A percentile compares a stretch with the other conserved stretches of the same genome.
These are phyloP conservation scores for Scenedesmus sp. DNA, from an alignment of 163 green algal species.

Conservation along the genomic window DNA sequence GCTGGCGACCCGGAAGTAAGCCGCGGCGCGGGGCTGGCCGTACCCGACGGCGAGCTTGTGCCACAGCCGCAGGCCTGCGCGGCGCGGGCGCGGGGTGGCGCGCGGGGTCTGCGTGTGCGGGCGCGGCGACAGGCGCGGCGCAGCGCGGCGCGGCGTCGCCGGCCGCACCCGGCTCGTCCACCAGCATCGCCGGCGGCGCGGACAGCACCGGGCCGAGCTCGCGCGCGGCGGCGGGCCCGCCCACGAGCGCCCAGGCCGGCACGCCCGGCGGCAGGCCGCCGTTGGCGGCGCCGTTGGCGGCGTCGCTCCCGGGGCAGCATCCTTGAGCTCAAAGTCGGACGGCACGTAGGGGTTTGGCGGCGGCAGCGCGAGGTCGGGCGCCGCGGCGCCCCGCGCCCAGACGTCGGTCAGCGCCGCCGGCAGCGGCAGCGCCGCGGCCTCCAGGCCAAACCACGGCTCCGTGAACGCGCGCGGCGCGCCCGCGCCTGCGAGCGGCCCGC, in stretches of 20 bases:
- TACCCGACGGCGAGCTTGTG: conserved; percentile 86
- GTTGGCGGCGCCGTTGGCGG: conserved; percentile 5
- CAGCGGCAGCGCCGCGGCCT: conserved; percentile 51
- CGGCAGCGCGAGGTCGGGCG: conserved; percentile 75
- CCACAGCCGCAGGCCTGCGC: conserved; percentile 79
- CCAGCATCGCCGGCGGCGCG: conserved; percentile 56
- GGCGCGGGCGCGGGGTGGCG: too few relatives aligned
- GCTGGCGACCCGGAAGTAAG: conserved; percentile 72
- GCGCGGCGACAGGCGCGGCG: too few relatives aligned
- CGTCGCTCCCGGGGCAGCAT: not conserved
- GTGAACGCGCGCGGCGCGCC: conserved; percentile 17
- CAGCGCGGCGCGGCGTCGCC: too few relatives aligned
- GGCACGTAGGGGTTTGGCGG: conserved; percentile 87
- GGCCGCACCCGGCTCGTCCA: conserved; percentile 63
- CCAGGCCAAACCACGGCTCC: conserved; percentile 90
- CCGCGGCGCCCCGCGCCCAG: conserved; percentile 41
- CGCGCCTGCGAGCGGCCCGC: conserved; percentile 1
- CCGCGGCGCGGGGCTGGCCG: conserved; percentile 66
- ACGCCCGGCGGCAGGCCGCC: not conserved
- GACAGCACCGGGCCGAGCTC: conserved; percentile 49
- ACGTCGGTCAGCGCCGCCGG: conserved; percentile 22
- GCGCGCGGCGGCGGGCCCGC: not conserved
- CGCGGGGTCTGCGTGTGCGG: too few relatives aligned
- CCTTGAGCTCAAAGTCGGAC: conserved; percentile 68
- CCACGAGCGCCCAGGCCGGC: conserved; percentile 7